Base-by-base conservation (phyloP, 1,284 basidiomycete species). In the Schizophyllum commune region DNA sequence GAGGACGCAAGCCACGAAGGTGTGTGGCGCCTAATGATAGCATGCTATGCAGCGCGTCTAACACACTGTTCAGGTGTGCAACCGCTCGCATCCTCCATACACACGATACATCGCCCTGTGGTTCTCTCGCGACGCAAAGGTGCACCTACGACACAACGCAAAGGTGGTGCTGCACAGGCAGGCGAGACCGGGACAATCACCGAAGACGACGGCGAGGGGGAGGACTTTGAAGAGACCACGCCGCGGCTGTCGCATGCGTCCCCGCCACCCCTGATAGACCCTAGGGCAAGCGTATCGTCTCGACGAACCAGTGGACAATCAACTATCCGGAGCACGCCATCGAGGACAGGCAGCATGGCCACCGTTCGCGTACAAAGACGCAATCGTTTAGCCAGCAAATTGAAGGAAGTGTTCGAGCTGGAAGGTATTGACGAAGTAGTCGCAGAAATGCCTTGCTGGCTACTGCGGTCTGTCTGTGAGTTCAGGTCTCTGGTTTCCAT, bases 361-460 rank as follows among this genome's bases (percentile, higher is more conserved):
- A 92, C 89, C 8, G 85, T 91, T 57, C 83, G 83, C 63, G 67
- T 83, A n/a, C 79, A 86, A 68, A 79, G 93, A 59, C 81, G 89
- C 63, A 80, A 83, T 51, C 83, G 84, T 58, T 75, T 97, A 39
- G 93, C 92, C 1, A 84, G 88, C 72, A 94, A 94, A 73, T 73
- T 97, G 61, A 85, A 83, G 70, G 91, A 95, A 55, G 85, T 97
- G 1, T 97, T 94, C 67, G 89, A 91, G 32, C 71, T 97, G 39
- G 79, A 84, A 34, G 85, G 84, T 34, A 88, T 92, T 53, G 82
- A 88, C 61, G 91, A 95, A 72, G 93, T 97, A 5, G 74, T 91
- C 62, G 55, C 66, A 86, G 92, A 94, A 77, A 86, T 95, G 83
- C 88, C 90, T 1, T 94, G 92, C 70, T 94, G 91, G 90, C 77